A percentile compares a stretch with the other conserved stretches of the same genome.
Conservation (phyloP, 306 rosid genomes). For the Vigna angularis region DNA sequence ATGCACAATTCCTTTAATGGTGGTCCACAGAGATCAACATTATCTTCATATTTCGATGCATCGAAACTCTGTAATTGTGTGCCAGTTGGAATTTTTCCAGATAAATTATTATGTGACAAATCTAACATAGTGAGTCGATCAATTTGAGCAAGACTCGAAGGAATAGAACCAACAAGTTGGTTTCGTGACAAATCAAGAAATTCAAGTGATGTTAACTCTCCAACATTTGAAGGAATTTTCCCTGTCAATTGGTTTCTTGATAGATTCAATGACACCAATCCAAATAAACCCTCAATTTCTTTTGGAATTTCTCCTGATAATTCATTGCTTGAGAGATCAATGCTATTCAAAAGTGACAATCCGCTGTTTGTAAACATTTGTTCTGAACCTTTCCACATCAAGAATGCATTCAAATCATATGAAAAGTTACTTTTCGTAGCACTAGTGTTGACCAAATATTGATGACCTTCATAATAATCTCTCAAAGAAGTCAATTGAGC, state of each 20-base stretch:
- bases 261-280: constrained; percentile 12
- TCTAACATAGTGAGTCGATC: not conserved
- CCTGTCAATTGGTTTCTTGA: constrained; percentile 27
- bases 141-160: constrained; percentile 17
- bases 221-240: constrained; percentile 8
- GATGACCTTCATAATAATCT: too few species aligned
- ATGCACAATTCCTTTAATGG: not conserved
- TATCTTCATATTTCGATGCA: constrained; percentile 6
- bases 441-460: too few species aligned
- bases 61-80: constrained; percentile 31
- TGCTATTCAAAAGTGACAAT: not conserved
- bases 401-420: too few species aligned
- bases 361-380: too few species aligned
- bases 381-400: too few species aligned
- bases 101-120: constrained; percentile 28
- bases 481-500: not conserved
- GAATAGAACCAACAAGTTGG: constrained; percentile 17
- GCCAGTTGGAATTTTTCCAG: constrained; percentile 32
- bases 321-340: too few species aligned
- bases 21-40: not conserved
- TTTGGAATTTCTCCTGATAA: too few species aligned
- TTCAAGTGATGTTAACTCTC: constrained; percentile 2
- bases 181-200: constrained; percentile 42
- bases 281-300: too few species aligned
- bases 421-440: rapidly evolving